Percentiles rank a stretch among this genome's conserved stretches.
These are phyloP conservation scores for Eimeria falciformis DNA, from an alignment of 169 alveolate genomes.

Conservation along the genomic window DNA sequence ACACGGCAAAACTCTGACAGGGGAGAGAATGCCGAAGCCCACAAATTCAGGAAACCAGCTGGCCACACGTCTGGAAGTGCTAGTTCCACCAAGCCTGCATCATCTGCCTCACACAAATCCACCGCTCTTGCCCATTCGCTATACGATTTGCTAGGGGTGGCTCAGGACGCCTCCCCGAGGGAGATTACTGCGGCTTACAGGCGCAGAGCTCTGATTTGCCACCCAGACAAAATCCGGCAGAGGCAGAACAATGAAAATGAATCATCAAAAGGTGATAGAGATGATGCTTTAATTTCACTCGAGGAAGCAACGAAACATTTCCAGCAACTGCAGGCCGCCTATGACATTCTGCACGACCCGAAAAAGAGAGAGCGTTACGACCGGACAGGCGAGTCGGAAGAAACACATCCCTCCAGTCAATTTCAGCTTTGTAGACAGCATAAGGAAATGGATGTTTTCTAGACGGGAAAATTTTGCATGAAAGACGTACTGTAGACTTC, in stretches of 20 bases:
- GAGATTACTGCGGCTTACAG: conserved; percentile 91
- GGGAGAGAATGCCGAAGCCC: too few species aligned
- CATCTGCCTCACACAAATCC: background rate
- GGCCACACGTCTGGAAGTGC: too few species aligned
- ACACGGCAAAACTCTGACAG: too few species aligned
- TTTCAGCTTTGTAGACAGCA: background rate
- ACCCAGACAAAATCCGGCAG: conserved; percentile 92
- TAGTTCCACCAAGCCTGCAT: background rate
- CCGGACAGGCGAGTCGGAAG: conserved; percentile 61
- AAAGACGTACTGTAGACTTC: background rate
- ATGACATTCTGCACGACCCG: conserved; percentile 72
- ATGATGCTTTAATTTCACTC: background rate
- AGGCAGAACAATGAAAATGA: conserved; percentile 12
- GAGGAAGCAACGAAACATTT: conserved; percentile 75
- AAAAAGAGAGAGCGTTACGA: conserved; percentile 66
- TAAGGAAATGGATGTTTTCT: background rate
- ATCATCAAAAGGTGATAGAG: background rate
- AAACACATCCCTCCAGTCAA: background rate
- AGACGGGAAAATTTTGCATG: background rate
- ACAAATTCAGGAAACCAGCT: too few species aligned
- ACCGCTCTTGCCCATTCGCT: conserved; percentile 35
- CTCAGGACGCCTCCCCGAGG: conserved; percentile 78
- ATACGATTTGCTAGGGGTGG: conserved; percentile 80
- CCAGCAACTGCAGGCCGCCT: conserved; percentile 75
- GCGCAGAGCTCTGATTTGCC: conserved; percentile 87